Base-by-base conservation (phyloP, 2,329 filamentous ascomycete genomes). In the Orbilia ellipsospora region DNA sequence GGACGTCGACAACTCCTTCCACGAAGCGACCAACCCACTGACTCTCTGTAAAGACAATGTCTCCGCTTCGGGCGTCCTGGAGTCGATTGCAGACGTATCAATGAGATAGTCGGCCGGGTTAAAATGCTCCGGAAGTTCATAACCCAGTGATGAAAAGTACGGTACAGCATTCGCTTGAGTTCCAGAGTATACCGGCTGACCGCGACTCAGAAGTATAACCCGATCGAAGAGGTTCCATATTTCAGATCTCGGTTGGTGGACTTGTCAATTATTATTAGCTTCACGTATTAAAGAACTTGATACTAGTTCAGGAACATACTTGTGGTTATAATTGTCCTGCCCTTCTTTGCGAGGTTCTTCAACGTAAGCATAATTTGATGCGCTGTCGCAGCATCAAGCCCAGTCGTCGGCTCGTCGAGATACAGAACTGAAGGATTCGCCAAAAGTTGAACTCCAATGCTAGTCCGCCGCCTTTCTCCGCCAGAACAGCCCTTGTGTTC, bases 211-310 rank as follows among this genome's bases (percentile, higher is more conserved):
- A 12, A 94, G 84, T 8, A 93, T 84, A 6, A 93, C 84, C 72
- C 89, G 88, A 80, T 93, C 91, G 79, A 94, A 92, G 15, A 93
- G 85, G 36, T 88, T 86, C 90, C 91, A 94, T 13, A 94, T 93
- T 80, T 93, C 91, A 0, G 90, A 92, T 18, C 91, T 86, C 18
- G 91, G 91, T 77, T 92, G 90, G 80, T 94, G 91, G 42, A 94
- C 73, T 77, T 57, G 16, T 31, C 13, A 36, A n/a, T 45, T n/a
- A 20, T 12, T 15, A 50, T 48, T 8, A 56, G 56, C n/a, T 54
- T 50, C 48, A 23, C n/a, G 18, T 7, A 23, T 18, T 7, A 18
- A 52, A 40, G 16, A 18, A 50, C 13, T 8, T 1, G 31, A 36
- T 7, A 36, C 1, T 36, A 6, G 16, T 7, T 20, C 12, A 20